These are phyloP conservation scores for Vicia sativa DNA, from an alignment of 306 rosid species.

Conservation along the genomic window DNA sequence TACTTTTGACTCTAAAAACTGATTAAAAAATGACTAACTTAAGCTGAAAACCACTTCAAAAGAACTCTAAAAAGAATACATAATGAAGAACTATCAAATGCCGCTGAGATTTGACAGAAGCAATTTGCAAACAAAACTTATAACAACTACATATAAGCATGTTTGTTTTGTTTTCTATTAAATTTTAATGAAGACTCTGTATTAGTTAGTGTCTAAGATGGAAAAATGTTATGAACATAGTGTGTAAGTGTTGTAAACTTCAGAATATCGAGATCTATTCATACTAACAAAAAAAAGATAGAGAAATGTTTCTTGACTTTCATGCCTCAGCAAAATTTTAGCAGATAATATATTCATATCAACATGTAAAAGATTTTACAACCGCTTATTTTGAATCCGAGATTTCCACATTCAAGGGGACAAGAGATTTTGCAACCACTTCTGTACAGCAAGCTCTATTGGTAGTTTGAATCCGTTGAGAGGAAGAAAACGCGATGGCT, in stretches of 20 bases:
- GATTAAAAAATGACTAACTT: too few relatives aligned
- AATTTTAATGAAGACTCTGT: not conserved
- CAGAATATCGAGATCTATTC: too few relatives aligned
- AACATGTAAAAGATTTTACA: conserved; percentile 1
- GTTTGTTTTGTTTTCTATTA: too few relatives aligned
- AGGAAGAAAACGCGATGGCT: not conserved
- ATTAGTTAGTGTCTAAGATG: not conserved
- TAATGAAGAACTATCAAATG: not conserved
- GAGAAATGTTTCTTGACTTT: not conserved
- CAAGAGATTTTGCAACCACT: conserved; percentile 10
- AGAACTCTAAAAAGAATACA: too few relatives aligned
- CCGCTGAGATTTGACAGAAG: not conserved
- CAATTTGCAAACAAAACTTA: not conserved
- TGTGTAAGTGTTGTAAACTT: too few relatives aligned
- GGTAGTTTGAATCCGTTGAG: conserved; percentile 13
- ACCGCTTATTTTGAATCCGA: conserved; percentile 11
- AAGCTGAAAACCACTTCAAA: too few relatives aligned
- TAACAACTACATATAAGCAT: too few relatives aligned
- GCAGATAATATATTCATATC: not conserved
- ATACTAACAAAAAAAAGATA: too few relatives aligned
- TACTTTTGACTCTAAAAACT: too few relatives aligned
- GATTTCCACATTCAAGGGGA: conserved; percentile 15
- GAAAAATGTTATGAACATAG: too few relatives aligned
- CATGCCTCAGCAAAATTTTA: conserved; percentile 5
- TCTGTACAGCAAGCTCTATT: conserved; percentile 23